Evolutionary conservation across 1,284 basidiomycete species (phyloP).

Genomic region (Phylloboletellus chloephorus): DNA sequence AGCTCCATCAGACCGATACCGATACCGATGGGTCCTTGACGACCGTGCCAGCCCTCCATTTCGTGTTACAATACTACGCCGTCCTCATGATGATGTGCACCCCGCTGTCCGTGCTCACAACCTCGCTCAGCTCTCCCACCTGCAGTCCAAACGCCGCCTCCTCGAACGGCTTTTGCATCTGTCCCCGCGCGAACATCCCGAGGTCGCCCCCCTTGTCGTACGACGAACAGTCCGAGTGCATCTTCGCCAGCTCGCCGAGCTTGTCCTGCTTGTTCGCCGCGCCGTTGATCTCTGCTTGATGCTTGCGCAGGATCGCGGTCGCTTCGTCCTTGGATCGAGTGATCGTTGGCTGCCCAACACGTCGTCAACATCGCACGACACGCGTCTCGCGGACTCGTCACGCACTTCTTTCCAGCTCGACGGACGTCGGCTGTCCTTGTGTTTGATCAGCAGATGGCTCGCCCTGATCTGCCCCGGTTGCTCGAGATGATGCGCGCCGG

Average conservation of each 20-base stretch:
- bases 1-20: no score
- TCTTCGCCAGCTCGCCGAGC: constrained; percentile 71
- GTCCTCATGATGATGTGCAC: constrained; percentile 93
- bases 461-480: constrained; percentile 74
- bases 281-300: constrained; percentile 56
- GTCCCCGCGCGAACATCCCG: constrained; percentile 78
- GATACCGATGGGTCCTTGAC: no score
- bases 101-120: constrained; percentile 93
- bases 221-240: constrained; percentile 86
- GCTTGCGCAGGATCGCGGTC: constrained; percentile 63
- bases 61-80: constrained; percentile 52
- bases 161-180: constrained; percentile 99
- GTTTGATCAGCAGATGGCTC: constrained; percentile 94
- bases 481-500: constrained; percentile 55
- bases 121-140: constrained; percentile 80
- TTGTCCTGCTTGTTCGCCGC: constrained; percentile 43
- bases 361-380: constrained; percentile 1
- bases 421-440: constrained; percentile 80
- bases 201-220: constrained; percentile 79
- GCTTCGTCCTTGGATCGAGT: constrained; percentile 92
- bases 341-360: constrained; percentile 57
- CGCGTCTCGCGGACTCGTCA: constrained; percentile 13
- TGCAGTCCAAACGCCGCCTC: constrained; percentile 80
- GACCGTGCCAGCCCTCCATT: no score
- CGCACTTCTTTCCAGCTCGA: constrained; percentile 90